A percentile compares a stretch with the other conserved stretches of the same genome.
These are phyloP conservation scores for Setomelanomma holmii DNA, from an alignment of 2,329 filamentous ascomycete species.

Conservation along the genomic window DNA sequence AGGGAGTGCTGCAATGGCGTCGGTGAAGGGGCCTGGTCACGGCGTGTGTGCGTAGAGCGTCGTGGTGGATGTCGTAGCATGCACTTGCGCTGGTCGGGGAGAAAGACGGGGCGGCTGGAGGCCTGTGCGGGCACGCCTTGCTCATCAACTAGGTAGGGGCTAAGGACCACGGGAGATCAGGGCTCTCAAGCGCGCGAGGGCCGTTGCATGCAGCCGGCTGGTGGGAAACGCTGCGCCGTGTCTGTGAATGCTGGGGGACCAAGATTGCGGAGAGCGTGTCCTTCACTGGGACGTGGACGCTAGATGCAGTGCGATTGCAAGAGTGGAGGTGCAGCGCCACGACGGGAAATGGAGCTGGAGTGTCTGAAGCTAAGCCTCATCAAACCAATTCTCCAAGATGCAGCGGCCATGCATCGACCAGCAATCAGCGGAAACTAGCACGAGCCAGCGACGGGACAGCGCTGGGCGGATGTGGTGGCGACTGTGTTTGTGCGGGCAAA, in stretches of 20 bases:
- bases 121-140: constrained; percentile 14
- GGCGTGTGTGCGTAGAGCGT: constrained; percentile 10
- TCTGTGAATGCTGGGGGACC: not conserved
- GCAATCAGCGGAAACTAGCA: constrained; percentile 9
- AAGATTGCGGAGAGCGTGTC: too few relatives aligned
- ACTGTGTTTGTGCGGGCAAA: not conserved
- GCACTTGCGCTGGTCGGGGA: constrained; percentile 6
- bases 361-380: constrained; percentile 4
- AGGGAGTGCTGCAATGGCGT: constrained; percentile 7
- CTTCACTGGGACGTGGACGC: not conserved
- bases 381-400: not conserved
- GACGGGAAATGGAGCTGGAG: not conserved
- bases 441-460: constrained; percentile 9
- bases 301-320: constrained; percentile 1
- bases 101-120: constrained; percentile 10
- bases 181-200: constrained; percentile 2
- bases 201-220: not conserved
- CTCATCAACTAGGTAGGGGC: constrained; percentile 7
- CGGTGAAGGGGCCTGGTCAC: constrained; percentile 2
- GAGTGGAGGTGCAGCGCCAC: not conserved
- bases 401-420: constrained; percentile 2
- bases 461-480: not conserved
- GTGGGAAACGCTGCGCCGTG: not conserved
- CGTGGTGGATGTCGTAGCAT: not conserved
- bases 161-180: constrained; percentile 10